Percentiles rank a stretch among this genome's conserved stretches.
Conservation (phyloP, 805 yeast species). For the Kuraishia hungarica region DNA sequence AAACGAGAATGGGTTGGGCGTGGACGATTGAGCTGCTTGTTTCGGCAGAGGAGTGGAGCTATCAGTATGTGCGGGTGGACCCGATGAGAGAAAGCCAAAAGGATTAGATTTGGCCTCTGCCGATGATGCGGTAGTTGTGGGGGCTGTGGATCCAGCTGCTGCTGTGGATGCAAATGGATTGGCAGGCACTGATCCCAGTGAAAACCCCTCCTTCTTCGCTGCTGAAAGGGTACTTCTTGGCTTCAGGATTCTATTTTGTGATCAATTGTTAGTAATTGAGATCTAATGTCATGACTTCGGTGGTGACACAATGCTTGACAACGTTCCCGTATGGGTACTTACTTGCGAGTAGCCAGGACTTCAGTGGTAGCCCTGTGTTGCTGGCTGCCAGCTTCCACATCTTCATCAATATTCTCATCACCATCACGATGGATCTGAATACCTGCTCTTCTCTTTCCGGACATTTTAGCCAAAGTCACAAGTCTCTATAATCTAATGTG, state of each 20-base stretch:
- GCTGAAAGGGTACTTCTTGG: conserved; percentile 6
- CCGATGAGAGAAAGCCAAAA: conserved; percentile 2
- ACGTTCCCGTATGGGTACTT: neutral
- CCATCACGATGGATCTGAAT: conserved; percentile 42
- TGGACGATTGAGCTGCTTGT: neutral
- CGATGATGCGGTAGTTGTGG: neutral
- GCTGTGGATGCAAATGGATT: neutral
- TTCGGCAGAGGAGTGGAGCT: neutral
- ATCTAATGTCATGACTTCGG: too few species aligned
- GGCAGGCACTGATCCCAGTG: neutral
- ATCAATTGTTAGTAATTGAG: too few species aligned
- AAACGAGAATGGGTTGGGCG: neutral
- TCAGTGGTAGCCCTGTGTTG: conserved; percentile 38
- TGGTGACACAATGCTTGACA: too few species aligned
- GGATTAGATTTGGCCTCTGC: conserved; percentile 4
- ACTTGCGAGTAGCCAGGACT: conserved; percentile 50
- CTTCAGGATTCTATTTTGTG: conserved; percentile 26
- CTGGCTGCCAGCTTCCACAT: conserved; percentile 13
- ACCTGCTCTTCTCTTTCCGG: conserved; percentile 58
- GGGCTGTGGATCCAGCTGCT: neutral
- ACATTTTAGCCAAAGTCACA: conserved; percentile 25
- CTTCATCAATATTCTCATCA: conserved; percentile 25
- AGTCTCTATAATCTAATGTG: neutral
- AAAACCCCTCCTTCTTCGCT: neutral
- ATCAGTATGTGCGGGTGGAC: neutral